A percentile compares a stretch with the other conserved stretches of the same genome.
Evolutionary conservation across 1,139 yeast species (phyloP).

Genomic region (Yamadazyma jaroonii): DNA sequence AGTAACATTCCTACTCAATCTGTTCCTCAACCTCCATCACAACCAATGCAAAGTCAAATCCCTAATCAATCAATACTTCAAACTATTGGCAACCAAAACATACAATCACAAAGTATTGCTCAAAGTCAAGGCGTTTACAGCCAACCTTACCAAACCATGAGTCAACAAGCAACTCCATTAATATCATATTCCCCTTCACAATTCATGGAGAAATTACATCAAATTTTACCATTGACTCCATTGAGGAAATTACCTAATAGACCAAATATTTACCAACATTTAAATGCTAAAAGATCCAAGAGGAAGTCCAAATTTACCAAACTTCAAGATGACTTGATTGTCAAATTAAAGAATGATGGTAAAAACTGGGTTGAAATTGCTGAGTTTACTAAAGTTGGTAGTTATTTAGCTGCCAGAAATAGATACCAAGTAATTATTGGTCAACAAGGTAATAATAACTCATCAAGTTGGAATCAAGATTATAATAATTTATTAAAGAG

Average conservation of each 20-base stretch:
- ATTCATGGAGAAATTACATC: constrained; percentile 8
- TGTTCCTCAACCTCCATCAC: not conserved
- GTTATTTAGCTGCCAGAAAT: constrained; percentile 72
- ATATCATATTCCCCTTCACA: constrained; percentile 13
- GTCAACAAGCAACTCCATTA: constrained; percentile 1
- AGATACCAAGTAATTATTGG: constrained; percentile 80
- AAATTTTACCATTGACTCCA: constrained; percentile 39
- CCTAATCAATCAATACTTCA: not conserved
- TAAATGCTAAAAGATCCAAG: constrained; percentile 48
- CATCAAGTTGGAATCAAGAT: constrained; percentile 60
- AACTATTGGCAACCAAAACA: no score
- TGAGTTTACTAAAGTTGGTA: constrained; percentile 60
- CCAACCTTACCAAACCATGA: not conserved
- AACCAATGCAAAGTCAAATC: no score
- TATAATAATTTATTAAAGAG: constrained; percentile 53
- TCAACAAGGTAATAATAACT: constrained; percentile 74
- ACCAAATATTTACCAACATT: constrained; percentile 24
- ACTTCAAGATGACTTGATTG: constrained; percentile 67
- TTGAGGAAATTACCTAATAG: constrained; percentile 29
- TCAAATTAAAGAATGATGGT: constrained; percentile 60
- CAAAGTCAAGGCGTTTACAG: not conserved
- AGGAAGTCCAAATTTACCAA: constrained; percentile 65
- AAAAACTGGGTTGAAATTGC: constrained; percentile 77
- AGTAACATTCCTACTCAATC: not conserved
- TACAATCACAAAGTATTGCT: no score